Base-by-base conservation (phyloP, 176 grass and related monocot genomes). In the Dendrocalamus sinicus region DNA sequence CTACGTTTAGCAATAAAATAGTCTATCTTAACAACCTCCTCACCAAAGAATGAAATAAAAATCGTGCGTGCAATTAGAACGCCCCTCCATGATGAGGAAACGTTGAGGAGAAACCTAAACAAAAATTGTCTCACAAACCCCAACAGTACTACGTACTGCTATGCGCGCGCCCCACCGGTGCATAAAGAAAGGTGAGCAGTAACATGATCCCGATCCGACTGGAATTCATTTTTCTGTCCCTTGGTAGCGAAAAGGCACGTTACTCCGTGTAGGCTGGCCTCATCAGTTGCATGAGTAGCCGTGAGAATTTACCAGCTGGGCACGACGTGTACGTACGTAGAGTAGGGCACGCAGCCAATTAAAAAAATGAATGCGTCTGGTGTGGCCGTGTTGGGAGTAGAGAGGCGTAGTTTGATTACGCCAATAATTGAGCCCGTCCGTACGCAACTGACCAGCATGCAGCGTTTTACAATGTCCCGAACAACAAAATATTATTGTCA, bases 391-490 rank as follows among this genome's bases (percentile, higher is more conserved):
- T 73, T 87, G 84, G 84, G 75, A 58, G 80, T 57, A 61, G 84
- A 35, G 75, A 80, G 80, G 39, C 2, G 20, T 39, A 60, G 16
- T 65, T 73, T 73, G 59, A 84, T 83, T 60, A 84, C 43, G 15
- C 68, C 68, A 83, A 84, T 91, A 87, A 84, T 91, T 87, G 75
- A 53, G 4, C 11, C 17, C 44, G 79, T 73, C 47, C 79, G 89
- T 90, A 83, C 73, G 58, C 12, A 0, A 6, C 55, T 64, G 64
- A 16, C 46, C 78, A 24, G 64, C 72, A 51, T 15, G 32, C 44
- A 8, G 43, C 17, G 8, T 12, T 85, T 53, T 67, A 41, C 20
- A 28, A 6, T 40, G 26, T 59, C 41, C 40, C 79, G 41, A n/a
- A 17, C 64, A 13, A 26, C 5, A 72, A 26, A 51, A 79, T 84